Evolutionary conservation across 352 stramenopile genomes (phyloP).

Genomic region (Globisporangium rhizosaccharum): DNA sequence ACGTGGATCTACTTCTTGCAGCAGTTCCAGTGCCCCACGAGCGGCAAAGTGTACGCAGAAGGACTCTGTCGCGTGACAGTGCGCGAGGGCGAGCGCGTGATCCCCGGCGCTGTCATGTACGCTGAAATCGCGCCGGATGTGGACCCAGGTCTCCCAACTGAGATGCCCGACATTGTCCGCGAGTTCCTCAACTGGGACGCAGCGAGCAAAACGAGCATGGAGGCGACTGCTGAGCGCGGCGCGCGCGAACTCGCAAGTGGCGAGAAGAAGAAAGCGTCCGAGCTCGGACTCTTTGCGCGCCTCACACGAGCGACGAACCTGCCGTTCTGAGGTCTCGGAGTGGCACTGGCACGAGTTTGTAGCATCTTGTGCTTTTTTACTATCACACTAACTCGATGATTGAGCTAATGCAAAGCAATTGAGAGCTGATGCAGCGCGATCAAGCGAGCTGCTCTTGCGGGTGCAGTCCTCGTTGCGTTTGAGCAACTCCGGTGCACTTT

Average conservation of each 20-base stretch:
- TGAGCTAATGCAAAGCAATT: too few relatives aligned
- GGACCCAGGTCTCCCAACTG: slow-evolving; percentile 9
- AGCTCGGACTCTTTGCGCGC: slow-evolving; percentile 6
- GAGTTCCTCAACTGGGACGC: slow-evolving; percentile 28
- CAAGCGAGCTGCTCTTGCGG: too few relatives aligned
- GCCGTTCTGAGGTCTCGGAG: background rate
- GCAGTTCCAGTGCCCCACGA: slow-evolving; percentile 44
- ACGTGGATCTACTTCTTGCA: slow-evolving; percentile 59
- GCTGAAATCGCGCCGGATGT: slow-evolving; percentile 18
- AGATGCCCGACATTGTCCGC: slow-evolving; percentile 40
- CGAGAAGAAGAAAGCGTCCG: background rate
- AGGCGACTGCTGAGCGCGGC: background rate
- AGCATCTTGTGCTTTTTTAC: too few relatives aligned
- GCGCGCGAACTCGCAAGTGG: background rate
- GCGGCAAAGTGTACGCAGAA: slow-evolving; percentile 48
- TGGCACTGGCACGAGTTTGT: too few relatives aligned
- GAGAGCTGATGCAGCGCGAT: too few relatives aligned
- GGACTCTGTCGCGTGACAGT: slow-evolving; percentile 35
- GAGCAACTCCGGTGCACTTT: too few relatives aligned
- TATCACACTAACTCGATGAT: too few relatives aligned
- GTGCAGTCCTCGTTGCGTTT: too few relatives aligned
- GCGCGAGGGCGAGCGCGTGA: slow-evolving; percentile 15
- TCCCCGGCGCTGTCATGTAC: slow-evolving; percentile 19
- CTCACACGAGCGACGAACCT: slow-evolving; percentile 16
- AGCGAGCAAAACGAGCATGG: slow-evolving; percentile 11